Conservation (phyloP, 1,284 basidiomycete genomes). For the Heterobasidion annosum region DNA sequence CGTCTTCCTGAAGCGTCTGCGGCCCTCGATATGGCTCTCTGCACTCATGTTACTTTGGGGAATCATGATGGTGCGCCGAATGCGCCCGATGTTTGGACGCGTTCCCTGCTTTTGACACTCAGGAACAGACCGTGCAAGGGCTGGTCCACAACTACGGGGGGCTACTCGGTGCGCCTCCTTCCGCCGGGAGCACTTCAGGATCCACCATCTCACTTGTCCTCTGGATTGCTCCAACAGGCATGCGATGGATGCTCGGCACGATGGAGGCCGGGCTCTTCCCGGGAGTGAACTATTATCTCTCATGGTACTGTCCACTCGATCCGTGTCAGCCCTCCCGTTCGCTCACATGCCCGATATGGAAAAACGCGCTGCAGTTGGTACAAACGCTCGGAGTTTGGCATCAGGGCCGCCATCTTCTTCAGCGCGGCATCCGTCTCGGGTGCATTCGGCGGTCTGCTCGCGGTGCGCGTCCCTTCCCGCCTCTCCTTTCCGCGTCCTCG, state of each 20-base stretch:
- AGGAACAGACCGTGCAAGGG: constrained; percentile 20
- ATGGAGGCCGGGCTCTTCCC: constrained; percentile 28
- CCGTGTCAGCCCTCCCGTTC: background rate
- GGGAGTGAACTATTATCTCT: constrained; percentile 28
- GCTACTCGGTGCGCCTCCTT: constrained; percentile 16
- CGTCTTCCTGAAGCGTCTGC: constrained; percentile 26
- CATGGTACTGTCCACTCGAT: constrained; percentile 17
- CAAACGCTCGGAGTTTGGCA: constrained; percentile 60
- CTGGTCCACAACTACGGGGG: constrained; percentile 21
- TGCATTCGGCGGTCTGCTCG: constrained; percentile 43
- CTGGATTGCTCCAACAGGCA: constrained; percentile 10
- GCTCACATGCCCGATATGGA: background rate
- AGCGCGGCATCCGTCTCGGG: constrained; percentile 62
- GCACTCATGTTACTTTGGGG: constrained; percentile 25
- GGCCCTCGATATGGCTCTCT: constrained; percentile 30
- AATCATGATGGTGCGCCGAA: constrained; percentile 17
- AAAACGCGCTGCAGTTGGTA: constrained; percentile 18
- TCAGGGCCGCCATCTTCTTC: constrained; percentile 62
- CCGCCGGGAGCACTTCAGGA: background rate
- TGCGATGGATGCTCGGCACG: constrained; percentile 25
- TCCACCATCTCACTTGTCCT: background rate
- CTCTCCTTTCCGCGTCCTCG: background rate
- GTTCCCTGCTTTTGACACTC: background rate
- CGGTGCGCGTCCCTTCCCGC: background rate
- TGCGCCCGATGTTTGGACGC: background rate